Percentiles rank a stretch among this genome's conserved stretches.
phyloP scores from a whole-genome alignment of 768 basidiomycete genomes.

The Lepiota subincarnata region DNA sequence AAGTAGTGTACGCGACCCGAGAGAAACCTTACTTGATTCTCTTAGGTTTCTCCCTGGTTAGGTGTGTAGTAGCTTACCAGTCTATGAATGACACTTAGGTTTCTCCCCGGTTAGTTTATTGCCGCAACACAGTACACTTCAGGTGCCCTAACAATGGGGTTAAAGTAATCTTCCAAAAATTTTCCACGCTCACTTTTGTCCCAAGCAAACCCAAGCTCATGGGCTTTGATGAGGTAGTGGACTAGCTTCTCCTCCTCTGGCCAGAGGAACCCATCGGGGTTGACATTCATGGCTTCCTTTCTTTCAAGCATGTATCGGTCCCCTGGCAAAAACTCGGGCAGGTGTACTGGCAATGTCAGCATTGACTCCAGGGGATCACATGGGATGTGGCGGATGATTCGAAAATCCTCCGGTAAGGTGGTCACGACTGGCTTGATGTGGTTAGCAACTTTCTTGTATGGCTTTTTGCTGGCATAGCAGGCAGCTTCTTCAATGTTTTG shows the following conservation, averaged over 20 bases:
- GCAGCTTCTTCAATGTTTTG: neutral
- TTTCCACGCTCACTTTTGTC: constrained; percentile 23
- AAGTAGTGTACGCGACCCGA: too few species aligned
- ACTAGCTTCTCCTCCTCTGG: too few species aligned
- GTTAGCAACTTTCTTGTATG: constrained; percentile 7
- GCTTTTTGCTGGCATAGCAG: too few species aligned
- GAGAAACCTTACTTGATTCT: too few species aligned
- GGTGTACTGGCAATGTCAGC: constrained; percentile 3
- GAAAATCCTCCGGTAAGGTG: neutral
- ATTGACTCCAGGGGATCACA: neutral
- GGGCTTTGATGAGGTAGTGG: constrained; percentile 23
- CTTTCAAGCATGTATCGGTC: constrained; percentile 1
- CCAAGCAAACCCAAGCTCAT: constrained; percentile 31
- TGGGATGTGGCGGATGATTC: constrained; percentile 1
- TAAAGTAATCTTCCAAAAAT: constrained; percentile 21
- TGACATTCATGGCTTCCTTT: neutral
- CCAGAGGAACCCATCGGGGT: too few species aligned
- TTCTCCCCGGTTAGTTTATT: too few species aligned
- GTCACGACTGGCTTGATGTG: constrained; percentile 1
- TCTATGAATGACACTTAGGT: too few species aligned
- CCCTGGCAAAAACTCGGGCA: neutral
- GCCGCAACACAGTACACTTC: too few species aligned
- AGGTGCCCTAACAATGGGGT: constrained; percentile 17
- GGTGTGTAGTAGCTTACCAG: too few species aligned
- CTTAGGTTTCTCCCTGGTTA: too few species aligned